Percentiles rank a stretch among this genome's conserved stretches.
Evolutionary conservation across 73 alveolate genomes (phyloP).

Genomic region (Uronychia setigera): DNA sequence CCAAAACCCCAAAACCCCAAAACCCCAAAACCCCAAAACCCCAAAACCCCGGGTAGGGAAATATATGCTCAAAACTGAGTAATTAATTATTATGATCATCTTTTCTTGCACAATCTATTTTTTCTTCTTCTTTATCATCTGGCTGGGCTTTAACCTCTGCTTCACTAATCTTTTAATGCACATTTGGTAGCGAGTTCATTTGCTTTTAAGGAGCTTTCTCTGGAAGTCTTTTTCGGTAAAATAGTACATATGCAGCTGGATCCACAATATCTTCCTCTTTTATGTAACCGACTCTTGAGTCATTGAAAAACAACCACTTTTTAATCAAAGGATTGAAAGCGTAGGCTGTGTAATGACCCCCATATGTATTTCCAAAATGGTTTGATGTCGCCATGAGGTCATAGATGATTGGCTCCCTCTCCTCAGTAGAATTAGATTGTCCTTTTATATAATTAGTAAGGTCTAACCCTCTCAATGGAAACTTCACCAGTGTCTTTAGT

Average conservation of each 20-base stretch:
- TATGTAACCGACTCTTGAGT: slow-evolving; percentile 59
- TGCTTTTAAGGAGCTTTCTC: too few species aligned
- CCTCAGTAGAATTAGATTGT: slow-evolving; percentile 6
- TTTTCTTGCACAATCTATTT: too few species aligned
- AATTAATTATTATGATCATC: too few species aligned
- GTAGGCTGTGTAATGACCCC: slow-evolving; percentile 84
- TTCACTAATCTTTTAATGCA: too few species aligned
- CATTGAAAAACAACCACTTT: slow-evolving; percentile 85
- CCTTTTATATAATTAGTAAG: slow-evolving; percentile 51
- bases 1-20: too few species aligned
- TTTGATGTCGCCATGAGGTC: slow-evolving; percentile 79
- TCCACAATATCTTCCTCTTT: slow-evolving; percentile 36
- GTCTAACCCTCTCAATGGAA: slow-evolving; percentile 81
- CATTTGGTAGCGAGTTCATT: too few species aligned
- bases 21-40: too few species aligned
- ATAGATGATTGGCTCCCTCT: slow-evolving; percentile 50
- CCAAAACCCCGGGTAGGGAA: too few species aligned
- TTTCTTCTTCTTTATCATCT: too few species aligned
- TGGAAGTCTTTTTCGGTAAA: slow-evolving; percentile 73
- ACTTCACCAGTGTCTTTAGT: slow-evolving; percentile 38
- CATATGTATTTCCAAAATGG: slow-evolving; percentile 83
- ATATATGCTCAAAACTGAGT: too few species aligned
- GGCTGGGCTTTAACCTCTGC: too few species aligned
- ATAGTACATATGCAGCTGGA: slow-evolving; percentile 79
- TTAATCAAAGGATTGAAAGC: slow-evolving; percentile 61